phyloP scores from a whole-genome alignment of 2,329 filamentous ascomycete species.

The Pseudogymnoascus sp. region DNA sequence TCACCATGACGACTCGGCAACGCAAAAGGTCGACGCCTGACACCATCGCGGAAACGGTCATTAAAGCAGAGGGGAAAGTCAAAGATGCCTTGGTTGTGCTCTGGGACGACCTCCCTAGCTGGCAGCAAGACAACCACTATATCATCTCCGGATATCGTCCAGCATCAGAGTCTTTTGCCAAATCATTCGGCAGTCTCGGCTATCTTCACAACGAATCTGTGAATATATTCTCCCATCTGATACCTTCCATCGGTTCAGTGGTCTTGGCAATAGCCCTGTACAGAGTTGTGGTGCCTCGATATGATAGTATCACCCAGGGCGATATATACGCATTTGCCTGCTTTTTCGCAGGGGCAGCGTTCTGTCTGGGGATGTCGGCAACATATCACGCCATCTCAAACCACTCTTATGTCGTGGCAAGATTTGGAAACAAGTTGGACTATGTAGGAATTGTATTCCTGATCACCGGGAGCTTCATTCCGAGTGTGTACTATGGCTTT shows the following conservation, averaged over 20 bases:
- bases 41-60: slow-evolving; percentile 19
- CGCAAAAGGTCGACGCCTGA: slow-evolving; percentile 22
- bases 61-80: slow-evolving; percentile 27
- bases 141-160: slow-evolving; percentile 61
- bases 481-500: slow-evolving; percentile 81
- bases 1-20: slow-evolving; percentile 23
- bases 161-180: slow-evolving; percentile 51
- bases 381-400: slow-evolving; percentile 81
- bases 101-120: slow-evolving; percentile 45
- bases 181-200: slow-evolving; percentile 49
- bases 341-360: slow-evolving; percentile 69
- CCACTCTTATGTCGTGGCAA: slow-evolving; percentile 70
- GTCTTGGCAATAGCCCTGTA: slow-evolving; percentile 51
- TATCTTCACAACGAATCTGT: slow-evolving; percentile 59
- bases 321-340: slow-evolving; percentile 69
- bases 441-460: slow-evolving; percentile 89
- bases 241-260: slow-evolving; percentile 51
- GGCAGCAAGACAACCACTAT: slow-evolving; percentile 61
- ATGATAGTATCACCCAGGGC: slow-evolving; percentile 49
- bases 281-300: slow-evolving; percentile 54
- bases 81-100: slow-evolving; percentile 36
- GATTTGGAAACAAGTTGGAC: slow-evolving; percentile 86
- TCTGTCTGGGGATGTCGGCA: slow-evolving; percentile 73
- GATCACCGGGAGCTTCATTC: slow-evolving; percentile 87
- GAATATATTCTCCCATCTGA: slow-evolving; percentile 65